These are phyloP conservation scores for Wallacemonas rigidus DNA, from an alignment of 208 protist species.

Conservation along the genomic window DNA sequence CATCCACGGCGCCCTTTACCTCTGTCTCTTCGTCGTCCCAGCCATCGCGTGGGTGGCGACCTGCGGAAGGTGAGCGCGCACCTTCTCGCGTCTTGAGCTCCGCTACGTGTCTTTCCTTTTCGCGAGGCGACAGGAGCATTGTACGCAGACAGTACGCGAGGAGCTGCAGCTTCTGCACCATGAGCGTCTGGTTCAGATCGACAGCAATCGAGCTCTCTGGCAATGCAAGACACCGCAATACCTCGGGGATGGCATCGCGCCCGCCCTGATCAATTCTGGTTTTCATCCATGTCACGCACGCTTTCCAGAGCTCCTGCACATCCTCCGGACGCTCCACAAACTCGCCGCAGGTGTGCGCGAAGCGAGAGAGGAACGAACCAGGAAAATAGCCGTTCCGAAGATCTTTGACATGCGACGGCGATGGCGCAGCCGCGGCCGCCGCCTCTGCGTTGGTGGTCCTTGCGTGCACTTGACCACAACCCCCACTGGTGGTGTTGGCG, in stretches of 20 bases:
- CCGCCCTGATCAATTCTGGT: slow-evolving; percentile 22
- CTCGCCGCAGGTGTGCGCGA: slow-evolving; percentile 52
- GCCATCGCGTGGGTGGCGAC: slow-evolving; percentile 20
- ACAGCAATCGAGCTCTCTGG: slow-evolving; percentile 32
- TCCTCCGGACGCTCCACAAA: slow-evolving; percentile 30
- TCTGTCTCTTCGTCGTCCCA: slow-evolving; percentile 30
- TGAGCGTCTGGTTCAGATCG: slow-evolving; percentile 44
- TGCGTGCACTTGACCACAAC: background rate
- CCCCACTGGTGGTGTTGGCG: background rate
- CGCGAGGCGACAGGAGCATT: slow-evolving; percentile 28
- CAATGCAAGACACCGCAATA: slow-evolving; percentile 47
- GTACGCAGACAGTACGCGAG: slow-evolving; percentile 55
- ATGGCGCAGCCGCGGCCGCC: background rate
- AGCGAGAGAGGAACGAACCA: slow-evolving; percentile 70
- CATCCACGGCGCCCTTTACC: no score
- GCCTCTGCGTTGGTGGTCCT: background rate
- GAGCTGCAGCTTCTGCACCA: slow-evolving; percentile 86
- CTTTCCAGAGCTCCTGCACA: slow-evolving; percentile 42
- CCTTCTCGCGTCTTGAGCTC: slow-evolving; percentile 1
- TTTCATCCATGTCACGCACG: slow-evolving; percentile 42
- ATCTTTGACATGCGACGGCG: slow-evolving; percentile 23
- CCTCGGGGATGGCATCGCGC: slow-evolving; percentile 26
- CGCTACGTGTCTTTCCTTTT: slow-evolving; percentile 11
- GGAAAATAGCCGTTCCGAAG: slow-evolving; percentile 71
- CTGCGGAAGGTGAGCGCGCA: background rate